A percentile compares a stretch with the other conserved stretches of the same genome.
Evolutionary conservation across 2,329 filamentous ascomycete species (phyloP).

Genomic region (Colletotrichum cereale): DNA sequence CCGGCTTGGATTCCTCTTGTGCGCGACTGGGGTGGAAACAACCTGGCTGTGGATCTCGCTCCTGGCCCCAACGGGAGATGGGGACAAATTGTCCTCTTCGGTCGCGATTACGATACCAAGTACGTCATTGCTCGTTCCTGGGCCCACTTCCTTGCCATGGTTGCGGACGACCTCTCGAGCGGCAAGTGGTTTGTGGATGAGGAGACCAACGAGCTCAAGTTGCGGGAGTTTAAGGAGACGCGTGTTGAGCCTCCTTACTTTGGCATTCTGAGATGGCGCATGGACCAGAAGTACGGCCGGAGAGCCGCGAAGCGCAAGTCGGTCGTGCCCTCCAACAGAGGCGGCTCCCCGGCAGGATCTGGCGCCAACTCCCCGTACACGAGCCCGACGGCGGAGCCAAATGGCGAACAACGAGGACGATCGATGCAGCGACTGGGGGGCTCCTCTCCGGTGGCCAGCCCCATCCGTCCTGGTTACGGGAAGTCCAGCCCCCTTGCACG

Average conservation of each 20-base stretch:
- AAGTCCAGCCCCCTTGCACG: slow-evolving; percentile 80
- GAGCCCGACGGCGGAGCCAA: slow-evolving; percentile 65
- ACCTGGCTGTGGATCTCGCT: slow-evolving; percentile 91
- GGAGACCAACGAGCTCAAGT: slow-evolving; percentile 89
- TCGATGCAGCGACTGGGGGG: slow-evolving; percentile 77
- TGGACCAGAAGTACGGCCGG: slow-evolving; percentile 94
- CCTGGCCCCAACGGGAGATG: slow-evolving; percentile 91
- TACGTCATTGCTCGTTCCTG: slow-evolving; percentile 96
- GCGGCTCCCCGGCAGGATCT: slow-evolving; percentile 60
- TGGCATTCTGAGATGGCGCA: slow-evolving; percentile 93
- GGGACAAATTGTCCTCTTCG: slow-evolving; percentile 97
- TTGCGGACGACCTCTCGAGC: slow-evolving; percentile 91
- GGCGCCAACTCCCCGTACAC: slow-evolving; percentile 72
- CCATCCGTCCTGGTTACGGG: slow-evolving; percentile 71
- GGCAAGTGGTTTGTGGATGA: slow-evolving; percentile 95
- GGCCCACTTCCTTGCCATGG: slow-evolving; percentile 84
- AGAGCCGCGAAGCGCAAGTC: slow-evolving; percentile 68
- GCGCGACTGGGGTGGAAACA: slow-evolving; percentile 98
- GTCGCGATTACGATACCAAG: slow-evolving; percentile 98
- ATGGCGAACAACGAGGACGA: slow-evolving; percentile 74
- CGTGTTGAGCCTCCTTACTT: slow-evolving; percentile 94
- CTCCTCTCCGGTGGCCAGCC: slow-evolving; percentile 73
- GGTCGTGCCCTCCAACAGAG: slow-evolving; percentile 54
- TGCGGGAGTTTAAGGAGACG: slow-evolving; percentile 89
- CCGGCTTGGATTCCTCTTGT: slow-evolving; percentile 95